A percentile compares a stretch with the other conserved stretches of the same genome.
These are phyloP conservation scores for Oxyria digyna DNA, from an alignment of 148 eudicot species.

Conservation along the genomic window DNA sequence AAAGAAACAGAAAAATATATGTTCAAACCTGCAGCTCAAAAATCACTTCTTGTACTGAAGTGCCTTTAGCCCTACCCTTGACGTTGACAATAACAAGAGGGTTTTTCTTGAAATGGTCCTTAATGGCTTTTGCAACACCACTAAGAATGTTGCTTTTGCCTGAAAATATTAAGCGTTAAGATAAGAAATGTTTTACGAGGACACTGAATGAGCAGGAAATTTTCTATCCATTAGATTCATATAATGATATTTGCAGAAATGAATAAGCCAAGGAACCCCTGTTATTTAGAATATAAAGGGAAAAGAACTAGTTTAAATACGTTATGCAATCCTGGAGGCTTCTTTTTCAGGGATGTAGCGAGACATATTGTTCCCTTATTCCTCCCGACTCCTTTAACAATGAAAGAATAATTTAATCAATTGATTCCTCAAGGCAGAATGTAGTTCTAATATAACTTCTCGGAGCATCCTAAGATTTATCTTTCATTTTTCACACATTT, in stretches of 20 bases:
- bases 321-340: neutral
- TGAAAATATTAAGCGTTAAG: slow-evolving; percentile 11
- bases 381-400: neutral
- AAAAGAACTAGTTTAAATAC: neutral
- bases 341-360: neutral
- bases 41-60: slow-evolving; percentile 77
- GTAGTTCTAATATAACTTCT: neutral
- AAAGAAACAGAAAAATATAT: neutral
- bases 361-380: neutral
- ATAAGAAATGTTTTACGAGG: neutral
- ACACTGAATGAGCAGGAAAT: neutral
- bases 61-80: slow-evolving; percentile 91
- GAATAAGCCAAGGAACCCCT: neutral
- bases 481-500: neutral
- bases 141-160: slow-evolving; percentile 69
- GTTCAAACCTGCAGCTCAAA: slow-evolving; percentile 64
- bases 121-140: slow-evolving; percentile 76
- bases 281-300: neutral
- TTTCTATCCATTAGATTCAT: neutral
- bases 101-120: slow-evolving; percentile 64
- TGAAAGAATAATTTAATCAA: neutral
- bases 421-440: neutral
- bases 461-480: neutral
- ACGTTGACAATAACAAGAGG: slow-evolving; percentile 86
- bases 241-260: neutral